phyloP scores from a whole-genome alignment of 2,329 filamentous ascomycete species.

The Eutypella sp. region DNA sequence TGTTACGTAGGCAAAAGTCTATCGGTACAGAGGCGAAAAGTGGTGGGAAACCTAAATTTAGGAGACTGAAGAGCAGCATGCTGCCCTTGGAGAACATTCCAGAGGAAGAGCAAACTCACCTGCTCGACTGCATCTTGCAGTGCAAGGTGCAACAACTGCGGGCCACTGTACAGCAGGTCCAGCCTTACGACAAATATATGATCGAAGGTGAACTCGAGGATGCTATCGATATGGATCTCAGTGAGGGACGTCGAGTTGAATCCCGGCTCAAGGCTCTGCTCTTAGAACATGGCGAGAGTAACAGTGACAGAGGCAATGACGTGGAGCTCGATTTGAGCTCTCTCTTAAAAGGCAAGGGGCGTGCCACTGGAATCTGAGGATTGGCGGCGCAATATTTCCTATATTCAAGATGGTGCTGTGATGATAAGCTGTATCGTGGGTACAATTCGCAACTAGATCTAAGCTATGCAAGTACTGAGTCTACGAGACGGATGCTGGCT shows the following conservation, averaged over 20 bases:
- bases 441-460: too few species aligned
- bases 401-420: background rate
- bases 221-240: slow-evolving; percentile 22
- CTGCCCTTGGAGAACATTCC: slow-evolving; percentile 24
- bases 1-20: slow-evolving; percentile 28
- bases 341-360: slow-evolving; percentile 16
- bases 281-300: slow-evolving; percentile 3
- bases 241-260: slow-evolving; percentile 18
- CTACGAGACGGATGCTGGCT: too few species aligned
- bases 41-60: slow-evolving; percentile 12
- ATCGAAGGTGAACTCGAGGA: slow-evolving; percentile 16
- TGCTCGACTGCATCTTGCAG: slow-evolving; percentile 7
- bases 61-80: slow-evolving; percentile 23
- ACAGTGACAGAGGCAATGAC: background rate
- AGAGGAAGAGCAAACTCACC: slow-evolving; percentile 13
- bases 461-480: too few species aligned
- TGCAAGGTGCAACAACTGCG: slow-evolving; percentile 9
- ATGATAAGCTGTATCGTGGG: too few species aligned
- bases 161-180: slow-evolving; percentile 4
- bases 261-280: slow-evolving; percentile 17
- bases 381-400: background rate
- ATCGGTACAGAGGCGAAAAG: slow-evolving; percentile 12
- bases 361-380: background rate
- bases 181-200: slow-evolving; percentile 21
- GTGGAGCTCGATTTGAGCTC: slow-evolving; percentile 13